Evolutionary conservation across 148 eudicot genomes (phyloP).

Genomic region (Selenicereus undatus): DNA sequence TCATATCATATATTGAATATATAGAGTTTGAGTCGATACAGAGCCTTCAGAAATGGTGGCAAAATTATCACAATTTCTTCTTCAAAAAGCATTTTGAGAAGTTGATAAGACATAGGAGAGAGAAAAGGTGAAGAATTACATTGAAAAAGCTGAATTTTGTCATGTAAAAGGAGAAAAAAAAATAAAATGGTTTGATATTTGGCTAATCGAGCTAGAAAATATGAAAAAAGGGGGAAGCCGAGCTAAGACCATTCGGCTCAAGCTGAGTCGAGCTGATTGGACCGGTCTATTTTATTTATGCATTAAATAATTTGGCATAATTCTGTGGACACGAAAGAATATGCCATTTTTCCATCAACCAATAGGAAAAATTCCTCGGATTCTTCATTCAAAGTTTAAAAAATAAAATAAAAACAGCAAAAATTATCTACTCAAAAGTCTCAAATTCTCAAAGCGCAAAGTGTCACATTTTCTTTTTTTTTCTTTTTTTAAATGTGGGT

Average conservation of each 20-base stretch:
- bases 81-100: background rate
- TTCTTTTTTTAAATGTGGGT: background rate
- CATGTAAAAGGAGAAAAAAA: background rate
- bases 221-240: no score
- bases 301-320: conserved; percentile 22
- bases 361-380: background rate
- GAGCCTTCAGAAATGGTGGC: background rate
- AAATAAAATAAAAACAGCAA: background rate
- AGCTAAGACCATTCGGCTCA: background rate
- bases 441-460: no score
- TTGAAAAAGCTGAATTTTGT: conserved; percentile 5
- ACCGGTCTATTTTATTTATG: background rate
- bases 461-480: no score
- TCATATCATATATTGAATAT: background rate
- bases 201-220: background rate
- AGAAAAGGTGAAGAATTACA: background rate
- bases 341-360: conserved; percentile 8
- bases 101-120: background rate
- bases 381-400: background rate
- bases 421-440: background rate
- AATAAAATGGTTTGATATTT: background rate
- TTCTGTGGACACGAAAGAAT: conserved; percentile 4
- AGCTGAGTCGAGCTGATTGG: conserved; percentile 16
- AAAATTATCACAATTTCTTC: background rate
- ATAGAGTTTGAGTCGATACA: background rate